A percentile compares a stretch with the other conserved stretches of the same genome.
These are phyloP conservation scores for Lecanicillium sp. DNA, from an alignment of 2,329 filamentous ascomycete species.

Conservation along the genomic window DNA sequence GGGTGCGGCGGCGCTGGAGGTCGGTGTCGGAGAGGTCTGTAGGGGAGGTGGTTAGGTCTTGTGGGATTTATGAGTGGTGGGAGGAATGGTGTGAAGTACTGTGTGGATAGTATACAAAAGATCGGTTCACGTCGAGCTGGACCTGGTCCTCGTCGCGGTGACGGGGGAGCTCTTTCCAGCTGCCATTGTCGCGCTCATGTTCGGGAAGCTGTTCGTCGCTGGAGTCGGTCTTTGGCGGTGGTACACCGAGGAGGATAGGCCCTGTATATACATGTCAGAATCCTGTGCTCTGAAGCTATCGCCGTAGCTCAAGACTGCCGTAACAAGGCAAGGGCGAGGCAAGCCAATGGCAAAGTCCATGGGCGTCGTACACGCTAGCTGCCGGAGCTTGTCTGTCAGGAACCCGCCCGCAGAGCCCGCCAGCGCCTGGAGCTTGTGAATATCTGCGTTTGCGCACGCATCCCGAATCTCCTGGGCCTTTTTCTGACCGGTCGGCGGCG, in stretches of 20 bases:
- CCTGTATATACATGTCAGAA: constrained; percentile 13
- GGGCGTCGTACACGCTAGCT: constrained; percentile 64
- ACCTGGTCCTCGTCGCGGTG: constrained; percentile 91
- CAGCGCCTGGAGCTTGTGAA: constrained; percentile 48
- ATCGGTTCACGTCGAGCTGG: constrained; percentile 82
- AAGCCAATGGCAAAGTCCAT: neutral
- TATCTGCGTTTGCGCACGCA: constrained; percentile 55
- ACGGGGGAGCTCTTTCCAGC: constrained; percentile 59
- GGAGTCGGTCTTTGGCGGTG: constrained; percentile 7
- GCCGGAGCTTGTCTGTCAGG: constrained; percentile 60
- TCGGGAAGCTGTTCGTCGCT: constrained; percentile 15
- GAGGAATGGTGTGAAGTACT: constrained; percentile 44
- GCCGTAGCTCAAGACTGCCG: constrained; percentile 14
- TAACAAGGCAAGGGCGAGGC: neutral
- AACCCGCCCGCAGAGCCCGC: constrained; percentile 63
- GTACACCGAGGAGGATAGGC: constrained; percentile 15
- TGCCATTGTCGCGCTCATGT: constrained; percentile 18
- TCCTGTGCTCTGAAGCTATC: neutral
- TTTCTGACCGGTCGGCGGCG: neutral
- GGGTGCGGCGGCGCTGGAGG: constrained; percentile 62
- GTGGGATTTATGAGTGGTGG: neutral
- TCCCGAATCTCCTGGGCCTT: constrained; percentile 38
- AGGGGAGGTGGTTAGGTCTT: neutral
- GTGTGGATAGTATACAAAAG: constrained; percentile 94
- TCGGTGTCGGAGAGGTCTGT: constrained; percentile 63